phyloP scores from a whole-genome alignment of 305 asterid species.

The Fraxinus greggii region DNA sequence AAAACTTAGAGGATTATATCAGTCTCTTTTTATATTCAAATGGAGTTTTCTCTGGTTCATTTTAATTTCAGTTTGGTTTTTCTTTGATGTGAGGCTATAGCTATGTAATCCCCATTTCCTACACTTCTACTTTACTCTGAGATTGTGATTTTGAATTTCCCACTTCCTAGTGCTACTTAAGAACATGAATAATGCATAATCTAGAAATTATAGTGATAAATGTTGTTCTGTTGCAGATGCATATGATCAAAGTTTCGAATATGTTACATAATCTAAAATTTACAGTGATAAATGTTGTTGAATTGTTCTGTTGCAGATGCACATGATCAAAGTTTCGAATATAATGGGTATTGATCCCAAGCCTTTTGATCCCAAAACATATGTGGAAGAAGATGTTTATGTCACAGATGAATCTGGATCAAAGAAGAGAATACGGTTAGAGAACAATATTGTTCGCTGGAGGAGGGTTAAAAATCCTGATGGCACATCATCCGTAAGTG shows the following conservation, averaged over 20 bases:
- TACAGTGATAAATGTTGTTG: neutral
- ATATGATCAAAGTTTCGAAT: conserved; percentile 91
- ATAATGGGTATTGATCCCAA: conserved; percentile 95
- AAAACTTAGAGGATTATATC: neutral
- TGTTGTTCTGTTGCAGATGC: conserved; percentile 66
- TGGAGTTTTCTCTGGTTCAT: neutral
- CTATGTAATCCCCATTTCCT: neutral
- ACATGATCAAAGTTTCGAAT: conserved; percentile 95
- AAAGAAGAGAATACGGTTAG: conserved; percentile 71
- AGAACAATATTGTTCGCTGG: conserved; percentile 92
- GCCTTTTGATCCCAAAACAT: conserved; percentile 87
- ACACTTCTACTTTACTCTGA: neutral
- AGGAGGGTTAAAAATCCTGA: conserved; percentile 75
- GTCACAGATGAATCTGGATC: conserved; percentile 95
- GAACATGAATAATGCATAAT: neutral
- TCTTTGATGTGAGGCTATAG: neutral
- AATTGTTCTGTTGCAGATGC: conserved; percentile 67
- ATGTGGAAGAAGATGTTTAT: conserved; percentile 81
- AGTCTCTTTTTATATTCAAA: neutral
- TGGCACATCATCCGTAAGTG: conserved; percentile 79
- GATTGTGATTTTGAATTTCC: neutral
- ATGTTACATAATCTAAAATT: conserved; percentile 24
- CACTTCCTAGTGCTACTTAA: neutral
- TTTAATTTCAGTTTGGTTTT: neutral
- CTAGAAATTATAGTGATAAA: neutral